A percentile compares a stretch with the other conserved stretches of the same genome.
These are phyloP conservation scores for Fusarium floridanum DNA, from an alignment of 2,329 filamentous ascomycete genomes.

Conservation along the genomic window DNA sequence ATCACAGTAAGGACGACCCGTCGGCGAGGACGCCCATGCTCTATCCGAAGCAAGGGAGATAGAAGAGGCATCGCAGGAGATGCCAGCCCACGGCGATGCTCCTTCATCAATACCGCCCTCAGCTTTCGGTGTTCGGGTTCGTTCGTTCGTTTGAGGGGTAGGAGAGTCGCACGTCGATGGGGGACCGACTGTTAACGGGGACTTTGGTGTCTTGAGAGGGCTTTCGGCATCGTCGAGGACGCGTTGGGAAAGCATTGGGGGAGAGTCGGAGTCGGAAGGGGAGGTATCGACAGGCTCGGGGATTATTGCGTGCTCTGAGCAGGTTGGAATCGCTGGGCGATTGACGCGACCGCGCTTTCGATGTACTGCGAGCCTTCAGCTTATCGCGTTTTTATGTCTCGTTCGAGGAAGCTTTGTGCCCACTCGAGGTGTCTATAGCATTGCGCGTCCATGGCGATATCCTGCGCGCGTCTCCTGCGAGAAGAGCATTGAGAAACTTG, in stretches of 20 bases:
- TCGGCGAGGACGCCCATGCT: background rate
- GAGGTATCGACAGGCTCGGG: fast-evolving
- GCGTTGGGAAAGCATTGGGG: background rate
- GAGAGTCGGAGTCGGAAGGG: background rate
- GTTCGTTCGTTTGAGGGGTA: background rate
- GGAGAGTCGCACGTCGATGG: background rate
- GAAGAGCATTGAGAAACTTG: fast-evolving
- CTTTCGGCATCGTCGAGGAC: background rate
- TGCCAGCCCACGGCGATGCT: background rate
- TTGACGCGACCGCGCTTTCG: background rate
- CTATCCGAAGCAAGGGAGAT: background rate
- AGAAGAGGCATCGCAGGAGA: conserved; percentile 5
- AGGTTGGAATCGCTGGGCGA: background rate
- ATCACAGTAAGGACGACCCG: background rate
- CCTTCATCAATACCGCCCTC: background rate
- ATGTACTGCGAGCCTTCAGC: background rate
- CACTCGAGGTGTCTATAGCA: background rate
- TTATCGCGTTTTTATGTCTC: background rate
- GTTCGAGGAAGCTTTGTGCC: background rate
- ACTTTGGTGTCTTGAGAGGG: background rate
- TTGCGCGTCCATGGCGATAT: background rate
- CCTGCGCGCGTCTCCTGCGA: background rate
- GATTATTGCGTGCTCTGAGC: background rate
- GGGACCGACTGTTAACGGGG: background rate
- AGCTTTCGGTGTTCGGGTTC: background rate